Evolutionary conservation across 2,329 filamentous ascomycete genomes (phyloP), one percentile per base, ranked within the genome.

Genomic region (Fusarium subglutinans): DNA sequence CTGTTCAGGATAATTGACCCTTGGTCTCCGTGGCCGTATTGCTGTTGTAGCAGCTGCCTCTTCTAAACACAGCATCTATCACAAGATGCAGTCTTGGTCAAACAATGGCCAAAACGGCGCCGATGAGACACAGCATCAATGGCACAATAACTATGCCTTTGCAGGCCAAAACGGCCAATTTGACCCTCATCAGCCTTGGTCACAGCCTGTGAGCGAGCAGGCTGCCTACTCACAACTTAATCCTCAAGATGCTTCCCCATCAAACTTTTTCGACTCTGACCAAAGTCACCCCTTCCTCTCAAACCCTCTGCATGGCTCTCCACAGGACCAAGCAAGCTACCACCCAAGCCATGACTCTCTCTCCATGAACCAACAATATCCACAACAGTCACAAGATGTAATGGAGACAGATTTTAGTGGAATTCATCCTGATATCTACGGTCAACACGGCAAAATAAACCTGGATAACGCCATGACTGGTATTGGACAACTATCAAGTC

Each of bases 41-140:
- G 67, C 68, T 78, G 68, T 63, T 58, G 70, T 68, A 55, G 75
- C 62, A 70, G 68, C 75, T 63, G 66, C 58, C 63, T 66, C 67
- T 76, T 30, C 71, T 64, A 75, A 72, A 63, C 71, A 72, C 69
- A 73, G 66, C 54, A 37, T 56, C 56, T 53, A 61, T 37, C 51
- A 66, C 78, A 80, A 78, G 70, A 84, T 84, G 83, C 83, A 84
- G 80, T 82, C 83, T 67, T 84, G 83, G 83, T 73, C 82, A 45
- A 79, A 78, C 63, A 74, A 79, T 65, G 79, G 80, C 75, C 82
- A 83, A 74, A 81, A 79, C 60, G 83, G 82, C 74, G 74, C 80
- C 58, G 80, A 82, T 64, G 81, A 79, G 62, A 79, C 77, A 33
- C 78, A 79, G 45, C 78, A 78, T 58, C 79, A 80, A 64, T 84